A percentile compares a stretch with the other conserved stretches of the same genome.
These are phyloP conservation scores for Porphyrellus cyaneotinctus DNA, from an alignment of 768 basidiomycete genomes.

Conservation along the genomic window DNA sequence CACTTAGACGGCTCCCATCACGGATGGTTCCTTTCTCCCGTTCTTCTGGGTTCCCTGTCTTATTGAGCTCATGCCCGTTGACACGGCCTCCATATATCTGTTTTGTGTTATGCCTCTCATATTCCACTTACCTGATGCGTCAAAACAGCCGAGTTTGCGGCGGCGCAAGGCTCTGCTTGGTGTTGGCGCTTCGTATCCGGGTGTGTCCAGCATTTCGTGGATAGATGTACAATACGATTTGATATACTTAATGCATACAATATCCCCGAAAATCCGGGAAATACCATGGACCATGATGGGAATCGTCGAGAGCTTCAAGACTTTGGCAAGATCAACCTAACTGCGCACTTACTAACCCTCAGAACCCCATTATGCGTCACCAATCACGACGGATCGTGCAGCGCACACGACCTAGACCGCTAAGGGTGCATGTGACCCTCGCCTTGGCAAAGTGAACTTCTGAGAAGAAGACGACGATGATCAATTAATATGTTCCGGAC, in stretches of 20 bases:
- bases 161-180: not conserved
- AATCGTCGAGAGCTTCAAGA: too few relatives aligned
- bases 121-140: not conserved
- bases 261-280: too few relatives aligned
- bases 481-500: slow-evolving; percentile 2
- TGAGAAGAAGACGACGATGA: slow-evolving; percentile 7
- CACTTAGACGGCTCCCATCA: slow-evolving; percentile 26
- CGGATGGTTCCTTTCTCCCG: not conserved
- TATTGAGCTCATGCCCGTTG: slow-evolving; percentile 20
- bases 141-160: slow-evolving; percentile 1
- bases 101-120: slow-evolving; percentile 7
- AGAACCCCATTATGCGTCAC: not conserved
- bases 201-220: too few relatives aligned
- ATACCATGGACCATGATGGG: too few relatives aligned
- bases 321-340: too few relatives aligned
- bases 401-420: not conserved
- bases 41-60: slow-evolving; percentile 9
- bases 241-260: not conserved
- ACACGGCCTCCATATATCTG: slow-evolving; percentile 13
- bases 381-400: not conserved
- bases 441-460: slow-evolving; percentile 8
- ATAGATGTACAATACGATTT: not conserved
- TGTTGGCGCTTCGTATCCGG: not conserved
- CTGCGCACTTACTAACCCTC: too few relatives aligned
- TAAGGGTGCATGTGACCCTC: not conserved